Conservation (phyloP, 2,329 filamentous ascomycete genomes). For the Rutstroemia sp. region DNA sequence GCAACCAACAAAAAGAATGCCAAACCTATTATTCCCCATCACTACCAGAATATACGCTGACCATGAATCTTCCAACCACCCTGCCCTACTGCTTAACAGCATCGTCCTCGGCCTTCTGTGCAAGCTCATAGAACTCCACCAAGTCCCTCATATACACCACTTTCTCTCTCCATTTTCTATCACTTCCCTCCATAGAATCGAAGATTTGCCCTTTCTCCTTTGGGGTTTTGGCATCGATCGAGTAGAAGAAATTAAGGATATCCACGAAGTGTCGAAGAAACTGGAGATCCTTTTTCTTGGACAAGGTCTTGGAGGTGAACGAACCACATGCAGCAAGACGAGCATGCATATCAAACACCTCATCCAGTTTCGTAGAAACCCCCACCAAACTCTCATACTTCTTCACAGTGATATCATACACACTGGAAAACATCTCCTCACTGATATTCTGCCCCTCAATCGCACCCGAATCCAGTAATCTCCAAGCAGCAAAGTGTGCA, state of each 20-base stretch:
- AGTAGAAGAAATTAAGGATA: background rate
- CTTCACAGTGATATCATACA: constrained; percentile 1
- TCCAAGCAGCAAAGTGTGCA: background rate
- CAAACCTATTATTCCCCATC: too few relatives aligned
- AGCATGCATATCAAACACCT: background rate
- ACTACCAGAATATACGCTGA: too few relatives aligned
- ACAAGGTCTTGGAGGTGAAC: background rate
- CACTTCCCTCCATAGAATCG: too few relatives aligned
- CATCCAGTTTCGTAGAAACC: background rate
- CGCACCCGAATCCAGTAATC: background rate
- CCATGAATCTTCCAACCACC: too few relatives aligned
- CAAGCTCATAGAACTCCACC: too few relatives aligned
- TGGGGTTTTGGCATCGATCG: background rate
- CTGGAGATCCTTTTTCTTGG: background rate
- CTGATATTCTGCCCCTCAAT: background rate
- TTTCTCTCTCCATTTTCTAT: too few relatives aligned
- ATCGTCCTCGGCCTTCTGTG: too few relatives aligned
- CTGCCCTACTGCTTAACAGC: too few relatives aligned
- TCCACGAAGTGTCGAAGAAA: background rate
- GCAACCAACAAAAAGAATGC: too few relatives aligned
- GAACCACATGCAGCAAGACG: background rate
- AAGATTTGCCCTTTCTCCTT: too few relatives aligned
- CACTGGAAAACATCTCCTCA: background rate
- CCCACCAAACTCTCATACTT: background rate
- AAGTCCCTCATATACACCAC: too few relatives aligned